Base-by-base conservation (phyloP, 2,329 filamentous ascomycete genomes). In the Aspergillus sp. region DNA sequence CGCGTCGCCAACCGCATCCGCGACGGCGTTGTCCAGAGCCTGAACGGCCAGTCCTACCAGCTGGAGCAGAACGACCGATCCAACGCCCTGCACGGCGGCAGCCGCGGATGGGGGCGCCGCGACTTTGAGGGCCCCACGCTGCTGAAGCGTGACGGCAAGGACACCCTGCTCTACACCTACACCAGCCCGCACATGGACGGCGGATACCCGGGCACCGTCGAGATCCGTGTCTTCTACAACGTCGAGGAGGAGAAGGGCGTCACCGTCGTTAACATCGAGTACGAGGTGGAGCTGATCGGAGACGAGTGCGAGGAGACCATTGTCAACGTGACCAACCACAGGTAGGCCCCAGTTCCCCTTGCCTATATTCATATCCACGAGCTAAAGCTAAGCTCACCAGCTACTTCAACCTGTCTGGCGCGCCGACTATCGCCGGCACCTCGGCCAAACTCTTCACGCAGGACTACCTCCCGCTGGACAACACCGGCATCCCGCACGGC, bases 291-390 rank as follows among this genome's bases (percentile, higher is more conserved):
- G 71, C 79, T 97, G 44, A 80, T 90, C 3, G 86, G 82, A 3
- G 86, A 83, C 54, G 80, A 88, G 46, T 87, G 86, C 11, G 85
- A 92, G n/a, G 93, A 96, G 79, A 97, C 93, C 0, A 86, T 86
- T 40, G 83, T 97, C 69, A 95, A 92, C 74, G 82, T 97, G 75
- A 97, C 94, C 46, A 99, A 97, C 76, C 93, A 99, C 77, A 95
- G 90, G 88, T 90, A 54, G 20, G 17, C 6, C 19, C 40, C 19
- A 3, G 2, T 9, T 13, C 38, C 4, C 35, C 5, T 38, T 17
- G n/a, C n/a, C n/a, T 10, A 6, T 22, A 22, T 13, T n/a, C 40
- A 22, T 13, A 10, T 42, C 11, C 14, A 17, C 35, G 16, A 1
- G 14, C 6, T n/a, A 7, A 38, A n/a, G 11, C 40, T 45, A 9